Base-by-base conservation (phyloP, 2,329 filamentous ascomycete genomes). In the Trichoderma simmonsii region DNA sequence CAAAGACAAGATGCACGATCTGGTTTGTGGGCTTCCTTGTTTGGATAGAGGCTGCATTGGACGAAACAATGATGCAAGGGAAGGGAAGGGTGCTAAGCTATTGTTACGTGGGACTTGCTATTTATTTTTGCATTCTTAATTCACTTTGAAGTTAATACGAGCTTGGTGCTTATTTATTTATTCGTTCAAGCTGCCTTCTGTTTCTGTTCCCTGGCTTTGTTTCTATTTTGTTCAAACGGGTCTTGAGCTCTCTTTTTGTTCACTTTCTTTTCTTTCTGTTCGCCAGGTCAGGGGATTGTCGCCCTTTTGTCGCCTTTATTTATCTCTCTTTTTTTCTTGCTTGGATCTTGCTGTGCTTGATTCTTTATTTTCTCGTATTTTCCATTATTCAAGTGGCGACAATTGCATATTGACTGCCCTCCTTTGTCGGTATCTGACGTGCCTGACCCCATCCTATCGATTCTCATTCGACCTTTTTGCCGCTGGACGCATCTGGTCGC, bases 1-100 rank as follows among this genome's bases (percentile, higher is more conserved):
- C 57, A 28, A 60, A 48, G n/a, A 21, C 21, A 34, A 5, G 56
- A 51, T 62, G 32, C 28, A 15, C 15, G 18, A 21, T 21, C 14
- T 7, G 21, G n/a, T 36, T 26, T 70, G 60, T 32, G 56, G 66
- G 34, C 68, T 70, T 70, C 68, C 68, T 57, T 64, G 51, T 70
- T 70, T 63, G 68, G 70, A 60, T 60, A 70, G 43, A 70, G 28
- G 56, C 56, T 69, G 56, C 66, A 43, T 48, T 67, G 61, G 61
- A 28, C 32, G 61, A 71, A 62, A 71, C 61, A 59, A 26, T 21
- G 36, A 43, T n/a, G 59, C 34, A 54, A 28, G 66, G 57, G 28
- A 70, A 70, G 28, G 57, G 56, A 57, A 34, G 39, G n/a, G 48
- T 59, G 51, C 69, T 43, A 18, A 18, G 36, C 36, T 59, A 39